These are phyloP conservation scores for Xylaria sp. DNA, from an alignment of 2,329 filamentous ascomycete genomes.

Conservation along the genomic window DNA sequence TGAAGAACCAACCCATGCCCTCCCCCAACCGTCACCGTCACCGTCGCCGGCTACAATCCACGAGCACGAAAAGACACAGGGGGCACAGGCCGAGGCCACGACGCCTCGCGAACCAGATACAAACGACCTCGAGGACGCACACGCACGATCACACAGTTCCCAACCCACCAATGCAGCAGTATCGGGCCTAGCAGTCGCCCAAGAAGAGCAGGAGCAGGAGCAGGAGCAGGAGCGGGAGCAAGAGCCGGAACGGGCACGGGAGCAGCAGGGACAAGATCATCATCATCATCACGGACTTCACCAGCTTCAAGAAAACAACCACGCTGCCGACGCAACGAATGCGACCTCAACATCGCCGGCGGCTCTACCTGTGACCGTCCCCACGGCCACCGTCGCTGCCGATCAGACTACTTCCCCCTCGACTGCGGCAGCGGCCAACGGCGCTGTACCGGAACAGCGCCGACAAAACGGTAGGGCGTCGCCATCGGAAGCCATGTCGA, in stretches of 20 bases:
- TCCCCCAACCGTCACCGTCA: slow-evolving; percentile 31
- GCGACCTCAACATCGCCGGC: slow-evolving; percentile 12
- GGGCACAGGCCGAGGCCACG: slow-evolving; percentile 26
- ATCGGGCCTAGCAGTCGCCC: slow-evolving; percentile 27
- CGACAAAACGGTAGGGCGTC: slow-evolving; percentile 25
- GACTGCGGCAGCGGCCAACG: slow-evolving; percentile 20
- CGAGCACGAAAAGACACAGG: slow-evolving; percentile 29
- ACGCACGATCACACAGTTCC: slow-evolving; percentile 30
- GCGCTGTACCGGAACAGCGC: slow-evolving; percentile 19
- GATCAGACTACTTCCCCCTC: slow-evolving; percentile 20
- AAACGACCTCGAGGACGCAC: slow-evolving; percentile 31
- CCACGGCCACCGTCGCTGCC: slow-evolving; percentile 16
- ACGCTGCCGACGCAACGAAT: slow-evolving; percentile 21
- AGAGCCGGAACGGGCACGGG: slow-evolving; percentile 13
- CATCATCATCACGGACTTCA: not conserved
- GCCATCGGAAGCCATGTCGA: slow-evolving; percentile 35
- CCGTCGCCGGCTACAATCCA: slow-evolving; percentile 33
- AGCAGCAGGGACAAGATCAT: too few relatives aligned
- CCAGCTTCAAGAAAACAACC: slow-evolving; percentile 20
- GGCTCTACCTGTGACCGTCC: slow-evolving; percentile 14
- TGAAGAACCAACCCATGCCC: slow-evolving; percentile 37
- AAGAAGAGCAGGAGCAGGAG: slow-evolving; percentile 34
- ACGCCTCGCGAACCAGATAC: slow-evolving; percentile 30
- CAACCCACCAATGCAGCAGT: slow-evolving; percentile 29
- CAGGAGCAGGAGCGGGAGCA: slow-evolving; percentile 29